Conservation (phyloP, 805 yeast genomes). For the Wickerhamiella qilinensis region DNA sequence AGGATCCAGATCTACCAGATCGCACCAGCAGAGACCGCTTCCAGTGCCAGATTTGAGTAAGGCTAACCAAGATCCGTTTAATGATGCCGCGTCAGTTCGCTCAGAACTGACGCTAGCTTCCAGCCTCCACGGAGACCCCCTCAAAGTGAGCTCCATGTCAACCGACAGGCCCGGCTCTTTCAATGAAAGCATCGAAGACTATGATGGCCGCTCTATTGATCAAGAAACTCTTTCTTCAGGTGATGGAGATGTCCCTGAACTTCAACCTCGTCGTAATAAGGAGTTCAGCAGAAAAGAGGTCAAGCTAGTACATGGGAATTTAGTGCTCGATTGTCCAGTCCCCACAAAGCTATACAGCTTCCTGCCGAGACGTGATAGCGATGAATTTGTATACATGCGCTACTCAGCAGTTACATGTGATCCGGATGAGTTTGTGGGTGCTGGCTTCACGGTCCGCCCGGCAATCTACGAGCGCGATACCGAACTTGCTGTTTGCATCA, state of each 20-base stretch:
- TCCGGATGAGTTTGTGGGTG: slow-evolving; percentile 66
- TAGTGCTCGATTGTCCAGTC: slow-evolving; percentile 84
- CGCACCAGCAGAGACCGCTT: background rate
- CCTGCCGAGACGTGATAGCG: slow-evolving; percentile 72
- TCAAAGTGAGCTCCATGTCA: background rate
- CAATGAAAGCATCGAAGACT: slow-evolving; percentile 4
- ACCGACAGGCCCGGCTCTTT: slow-evolving; percentile 1
- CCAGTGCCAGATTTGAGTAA: background rate
- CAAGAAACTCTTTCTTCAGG: slow-evolving; percentile 5
- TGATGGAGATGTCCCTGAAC: slow-evolving; percentile 9
- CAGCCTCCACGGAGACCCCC: slow-evolving; percentile 2
- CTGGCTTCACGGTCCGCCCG: slow-evolving; percentile 77
- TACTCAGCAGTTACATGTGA: slow-evolving; percentile 93
- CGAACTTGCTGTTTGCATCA: slow-evolving; percentile 79
- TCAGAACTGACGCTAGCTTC: slow-evolving; percentile 7
- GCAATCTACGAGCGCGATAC: slow-evolving; percentile 80
- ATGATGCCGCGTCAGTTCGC: slow-evolving; percentile 3
- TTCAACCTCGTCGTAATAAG: slow-evolving; percentile 47
- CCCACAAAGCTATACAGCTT: slow-evolving; percentile 78
- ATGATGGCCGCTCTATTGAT: slow-evolving; percentile 6
- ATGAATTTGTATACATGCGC: slow-evolving; percentile 91
- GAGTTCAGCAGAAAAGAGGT: slow-evolving; percentile 58
- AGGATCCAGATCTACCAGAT: background rate
- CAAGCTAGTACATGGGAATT: slow-evolving; percentile 59
- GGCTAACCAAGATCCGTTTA: background rate